Evolutionary conservation across 2,329 filamentous ascomycete genomes (phyloP), one percentile per base, ranked within the genome.

Genomic region (Ceratocystis smalleyi): DNA sequence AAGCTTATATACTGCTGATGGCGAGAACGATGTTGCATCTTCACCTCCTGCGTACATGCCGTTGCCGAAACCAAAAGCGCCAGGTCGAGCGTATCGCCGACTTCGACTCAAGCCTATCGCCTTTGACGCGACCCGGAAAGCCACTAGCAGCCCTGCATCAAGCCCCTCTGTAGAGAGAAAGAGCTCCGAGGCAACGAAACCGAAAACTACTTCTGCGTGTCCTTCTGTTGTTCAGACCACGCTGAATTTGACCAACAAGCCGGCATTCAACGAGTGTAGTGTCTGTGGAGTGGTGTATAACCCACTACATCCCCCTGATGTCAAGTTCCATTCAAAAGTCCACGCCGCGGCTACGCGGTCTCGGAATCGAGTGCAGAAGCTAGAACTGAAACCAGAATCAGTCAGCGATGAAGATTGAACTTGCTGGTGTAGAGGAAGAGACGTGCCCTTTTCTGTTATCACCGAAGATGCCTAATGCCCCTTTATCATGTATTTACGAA

Each of bases 241-340:
- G 1, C 71, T 78, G n/a, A 77, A 78, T 43, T 70, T 78, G 1
- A 77, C 76, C 0, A 71, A 72, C 1, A 72, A 74, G 30, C 74
- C 75, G 2, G 70, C 75, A 1, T 77, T 78, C 66, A 73, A 75
- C 1, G 76, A 78, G 63, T 78, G 76, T 67, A 75, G 72, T 61
- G 65, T 73, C 2, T 78, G 76, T 67, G 71, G 77, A 62, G 77
- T 72, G 0, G 74, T 78, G 6, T 78, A 75, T 71, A 78, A 78
- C 61, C 76, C 76, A 0, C 68, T 77, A 4, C 75, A 74, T 63
- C 75, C 76, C 2, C 74, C 74, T 32, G 76, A 78, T 64, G 76
- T 77, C 17, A 77, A 74, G 65, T 76, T 72, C 17, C 76, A 78
- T 64, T 69, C 70, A 1, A 76, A 75, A 64, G 71, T 73, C 43